A percentile compares a stretch with the other conserved stretches of the same genome.
These are phyloP conservation scores for Firmiana major DNA, from an alignment of 345 rosid genomes.

Conservation along the genomic window DNA sequence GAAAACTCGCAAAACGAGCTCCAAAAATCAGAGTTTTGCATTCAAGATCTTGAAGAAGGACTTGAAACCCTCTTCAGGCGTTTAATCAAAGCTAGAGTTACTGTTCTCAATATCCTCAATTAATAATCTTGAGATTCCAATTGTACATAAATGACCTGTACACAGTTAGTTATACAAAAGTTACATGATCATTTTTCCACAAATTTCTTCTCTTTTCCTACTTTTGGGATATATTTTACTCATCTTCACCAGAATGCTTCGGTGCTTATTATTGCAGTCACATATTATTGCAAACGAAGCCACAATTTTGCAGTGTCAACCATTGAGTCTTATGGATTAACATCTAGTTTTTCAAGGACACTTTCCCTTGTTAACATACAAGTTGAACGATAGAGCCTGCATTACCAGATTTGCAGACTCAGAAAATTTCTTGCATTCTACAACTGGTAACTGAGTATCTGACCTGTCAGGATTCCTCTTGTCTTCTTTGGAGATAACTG, in stretches of 20 bases:
- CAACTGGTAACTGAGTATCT: background rate
- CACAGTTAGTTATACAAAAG: background rate
- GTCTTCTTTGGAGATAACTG: background rate
- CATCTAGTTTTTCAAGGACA: background rate
- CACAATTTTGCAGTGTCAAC: too few species aligned
- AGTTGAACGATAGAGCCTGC: background rate
- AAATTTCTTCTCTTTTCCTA: background rate
- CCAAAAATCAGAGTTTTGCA: slow-evolving; percentile 33
- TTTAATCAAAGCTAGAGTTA: slow-evolving; percentile 44
- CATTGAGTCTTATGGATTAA: background rate
- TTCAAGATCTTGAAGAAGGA: slow-evolving; percentile 41
- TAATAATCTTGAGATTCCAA: background rate
- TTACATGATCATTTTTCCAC: background rate
- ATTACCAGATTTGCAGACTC: background rate
- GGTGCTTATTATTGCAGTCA: background rate
- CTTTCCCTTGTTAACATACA: background rate
- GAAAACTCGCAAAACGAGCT: slow-evolving; percentile 18
- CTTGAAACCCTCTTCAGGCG: slow-evolving; percentile 29
- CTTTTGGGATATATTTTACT: background rate
- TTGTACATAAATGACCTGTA: background rate
- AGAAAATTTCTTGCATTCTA: background rate
- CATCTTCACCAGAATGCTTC: background rate
- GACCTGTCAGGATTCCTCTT: background rate
- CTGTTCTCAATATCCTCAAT: slow-evolving; percentile 37
- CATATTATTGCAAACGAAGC: too few species aligned